Evolutionary conservation across 2,329 filamentous ascomycete species (phyloP).

Genomic region (Blastomyces silverae): DNA sequence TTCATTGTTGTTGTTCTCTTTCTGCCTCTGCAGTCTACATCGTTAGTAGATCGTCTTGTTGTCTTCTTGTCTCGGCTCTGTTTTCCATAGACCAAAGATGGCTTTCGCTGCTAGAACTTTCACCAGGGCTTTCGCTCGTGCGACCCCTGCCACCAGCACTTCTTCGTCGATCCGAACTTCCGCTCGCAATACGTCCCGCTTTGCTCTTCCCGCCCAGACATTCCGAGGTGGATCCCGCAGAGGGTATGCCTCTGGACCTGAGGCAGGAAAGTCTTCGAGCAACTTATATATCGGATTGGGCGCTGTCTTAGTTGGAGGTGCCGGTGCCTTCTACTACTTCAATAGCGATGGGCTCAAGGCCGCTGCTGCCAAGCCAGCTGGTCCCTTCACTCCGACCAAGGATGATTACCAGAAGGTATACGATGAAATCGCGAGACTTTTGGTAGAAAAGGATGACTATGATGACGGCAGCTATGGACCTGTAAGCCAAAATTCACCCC

Average conservation of each 20-base stretch:
- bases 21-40: slow-evolving; percentile 3
- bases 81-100: slow-evolving; percentile 33
- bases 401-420: slow-evolving; percentile 96
- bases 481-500: slow-evolving; percentile 37
- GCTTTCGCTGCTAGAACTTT: slow-evolving; percentile 40
- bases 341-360: slow-evolving; percentile 43
- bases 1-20: slow-evolving; percentile 13
- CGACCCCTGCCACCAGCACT: slow-evolving; percentile 31
- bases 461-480: slow-evolving; percentile 95
- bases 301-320: slow-evolving; percentile 54
- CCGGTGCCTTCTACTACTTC: slow-evolving; percentile 60
- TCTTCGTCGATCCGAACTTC: slow-evolving; percentile 37
- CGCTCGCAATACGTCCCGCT: slow-evolving; percentile 50
- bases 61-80: neutral
- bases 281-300: slow-evolving; percentile 55
- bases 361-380: slow-evolving; percentile 45
- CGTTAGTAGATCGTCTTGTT: slow-evolving; percentile 14
- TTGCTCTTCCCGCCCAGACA: slow-evolving; percentile 54
- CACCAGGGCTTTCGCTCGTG: slow-evolving; percentile 39
- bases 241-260: slow-evolving; percentile 63
- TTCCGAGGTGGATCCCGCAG: slow-evolving; percentile 70
- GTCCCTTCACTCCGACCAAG: slow-evolving; percentile 64
- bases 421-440: slow-evolving; percentile 68
- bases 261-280: slow-evolving; percentile 47
- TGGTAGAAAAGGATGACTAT: slow-evolving; percentile 89